A percentile compares a stretch with the other conserved stretches of the same genome.
phyloP scores from a whole-genome alignment of 495 filamentous ascomycete genomes.

The Schizothecium vesticola region DNA sequence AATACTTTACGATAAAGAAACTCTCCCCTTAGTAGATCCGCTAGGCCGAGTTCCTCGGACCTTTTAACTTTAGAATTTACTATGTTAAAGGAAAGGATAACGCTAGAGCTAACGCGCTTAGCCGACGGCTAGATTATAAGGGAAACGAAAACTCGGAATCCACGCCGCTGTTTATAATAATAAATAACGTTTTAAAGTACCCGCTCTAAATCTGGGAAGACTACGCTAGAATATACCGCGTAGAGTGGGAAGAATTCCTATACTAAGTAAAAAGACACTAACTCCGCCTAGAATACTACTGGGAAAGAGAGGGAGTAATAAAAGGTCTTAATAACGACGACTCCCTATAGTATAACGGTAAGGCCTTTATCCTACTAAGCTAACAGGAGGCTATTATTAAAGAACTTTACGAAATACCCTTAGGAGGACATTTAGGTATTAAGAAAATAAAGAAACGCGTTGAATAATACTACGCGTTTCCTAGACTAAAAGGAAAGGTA shows the following conservation, averaged over 20 bases:
- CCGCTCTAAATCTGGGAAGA: no score
- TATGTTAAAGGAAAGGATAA: no score
- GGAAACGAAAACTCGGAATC: no score
- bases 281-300: background rate
- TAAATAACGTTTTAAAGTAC: no score
- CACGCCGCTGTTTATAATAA: no score
- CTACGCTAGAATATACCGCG: no score
- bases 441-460: background rate
- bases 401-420: background rate
- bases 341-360: background rate
- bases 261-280: background rate
- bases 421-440: background rate
- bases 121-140: no score
- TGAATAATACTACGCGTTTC: background rate
- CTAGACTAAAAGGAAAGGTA: background rate
- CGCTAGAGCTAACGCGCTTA: no score
- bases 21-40: background rate
- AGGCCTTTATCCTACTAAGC: background rate
- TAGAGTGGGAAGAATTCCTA: no score
- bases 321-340: background rate
- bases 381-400: background rate
- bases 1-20: constrained; percentile 1
- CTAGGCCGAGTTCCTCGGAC: background rate
- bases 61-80: constrained; percentile 2
- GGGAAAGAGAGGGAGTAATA: background rate